Evolutionary conservation across 1,284 basidiomycete genomes (phyloP).

Genomic region (Heterobasidion occidentale): DNA sequence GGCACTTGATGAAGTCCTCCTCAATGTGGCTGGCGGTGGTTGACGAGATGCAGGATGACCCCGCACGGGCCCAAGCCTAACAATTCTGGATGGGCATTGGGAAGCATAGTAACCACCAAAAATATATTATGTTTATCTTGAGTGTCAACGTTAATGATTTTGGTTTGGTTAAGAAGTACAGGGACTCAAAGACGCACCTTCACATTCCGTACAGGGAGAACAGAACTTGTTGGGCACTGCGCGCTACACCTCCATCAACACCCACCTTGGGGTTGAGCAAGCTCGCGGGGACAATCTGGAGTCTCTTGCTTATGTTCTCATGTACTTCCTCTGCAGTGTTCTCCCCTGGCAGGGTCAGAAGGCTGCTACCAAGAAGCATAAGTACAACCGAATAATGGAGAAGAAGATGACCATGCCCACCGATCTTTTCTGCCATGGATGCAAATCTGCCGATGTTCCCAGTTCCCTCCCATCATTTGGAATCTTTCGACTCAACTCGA

Average conservation of each 20-base stretch:
- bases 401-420: conserved; percentile 99
- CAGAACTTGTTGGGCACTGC: conserved; percentile 98
- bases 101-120: conserved; percentile 87
- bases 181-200: conserved; percentile 98
- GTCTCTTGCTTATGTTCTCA: conserved; percentile 93
- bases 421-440: conserved; percentile 91
- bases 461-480: too few species aligned
- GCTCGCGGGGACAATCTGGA: conserved; percentile 94
- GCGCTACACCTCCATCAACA: conserved; percentile 99
- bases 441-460: too few species aligned
- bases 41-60: too few species aligned
- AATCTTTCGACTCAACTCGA: too few species aligned
- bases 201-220: conserved; percentile 99
- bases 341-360: conserved; percentile 98
- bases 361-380: conserved; percentile 99
- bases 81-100: conserved; percentile 99
- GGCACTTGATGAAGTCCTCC: too few species aligned
- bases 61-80: conserved; percentile 99
- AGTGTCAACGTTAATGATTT: conserved; percentile 99
- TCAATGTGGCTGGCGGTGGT: too few species aligned
- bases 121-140: too few species aligned
- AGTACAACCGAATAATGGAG: conserved; percentile 99
- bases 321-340: conserved; percentile 97
- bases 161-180: conserved; percentile 98
- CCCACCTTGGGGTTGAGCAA: conserved; percentile 96